These are phyloP conservation scores for Noccaea caerulescens DNA, from an alignment of 345 rosid species.

Conservation along the genomic window DNA sequence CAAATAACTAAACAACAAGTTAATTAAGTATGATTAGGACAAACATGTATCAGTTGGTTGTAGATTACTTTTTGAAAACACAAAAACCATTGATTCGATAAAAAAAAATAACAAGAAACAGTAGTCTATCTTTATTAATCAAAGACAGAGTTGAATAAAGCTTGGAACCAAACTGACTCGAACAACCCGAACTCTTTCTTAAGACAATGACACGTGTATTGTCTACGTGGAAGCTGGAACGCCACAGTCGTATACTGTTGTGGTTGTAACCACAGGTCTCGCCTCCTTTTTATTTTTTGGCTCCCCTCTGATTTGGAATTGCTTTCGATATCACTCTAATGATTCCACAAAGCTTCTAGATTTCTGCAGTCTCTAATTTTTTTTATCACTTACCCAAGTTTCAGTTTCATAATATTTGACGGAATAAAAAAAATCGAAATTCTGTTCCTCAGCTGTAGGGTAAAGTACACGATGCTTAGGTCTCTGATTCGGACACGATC, in stretches of 20 bases:
- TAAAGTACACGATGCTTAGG: slow-evolving; percentile 31
- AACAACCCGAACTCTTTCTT: too few relatives aligned
- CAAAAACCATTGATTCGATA: too few relatives aligned
- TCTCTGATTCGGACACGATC: slow-evolving; percentile 45
- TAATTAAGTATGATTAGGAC: too few relatives aligned
- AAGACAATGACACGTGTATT: slow-evolving; percentile 24
- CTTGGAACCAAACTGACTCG: too few relatives aligned
- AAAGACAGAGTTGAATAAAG: not conserved
- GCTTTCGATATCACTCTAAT: not conserved
- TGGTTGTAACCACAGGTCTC: not conserved
- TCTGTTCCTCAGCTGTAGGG: too few relatives aligned
- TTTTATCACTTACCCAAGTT: slow-evolving; percentile 10
- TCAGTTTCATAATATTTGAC: not conserved
- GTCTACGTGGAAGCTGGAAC: slow-evolving; percentile 39
- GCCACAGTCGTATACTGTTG: slow-evolving; percentile 28
- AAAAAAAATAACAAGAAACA: too few relatives aligned
- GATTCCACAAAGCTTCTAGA: slow-evolving; percentile 2
- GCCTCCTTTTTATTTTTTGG: not conserved
- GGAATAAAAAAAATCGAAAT: too few relatives aligned
- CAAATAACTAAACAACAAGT: too few relatives aligned
- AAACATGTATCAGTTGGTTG: too few relatives aligned
- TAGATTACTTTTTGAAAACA: too few relatives aligned
- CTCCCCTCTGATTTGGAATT: not conserved
- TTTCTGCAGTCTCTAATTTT: not conserved
- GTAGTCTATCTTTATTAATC: not conserved